Percentiles rank a stretch among this genome's conserved stretches.
phyloP scores from a whole-genome alignment of 2,329 filamentous ascomycete genomes.

The Trichoderma sp. region DNA sequence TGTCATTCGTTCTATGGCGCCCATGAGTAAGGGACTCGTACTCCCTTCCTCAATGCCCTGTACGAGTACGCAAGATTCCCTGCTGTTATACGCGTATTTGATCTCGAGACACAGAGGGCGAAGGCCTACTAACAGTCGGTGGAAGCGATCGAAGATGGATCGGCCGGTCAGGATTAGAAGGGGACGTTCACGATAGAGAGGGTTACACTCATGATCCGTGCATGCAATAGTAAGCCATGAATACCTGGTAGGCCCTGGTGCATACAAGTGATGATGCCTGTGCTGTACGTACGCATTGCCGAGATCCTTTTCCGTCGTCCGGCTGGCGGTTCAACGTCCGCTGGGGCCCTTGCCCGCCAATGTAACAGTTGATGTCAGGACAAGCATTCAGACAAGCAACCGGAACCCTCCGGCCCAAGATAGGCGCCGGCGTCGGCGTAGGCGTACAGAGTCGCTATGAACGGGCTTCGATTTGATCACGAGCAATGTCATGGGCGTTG shows the following conservation, averaged over 20 bases:
- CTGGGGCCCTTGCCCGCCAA: background rate
- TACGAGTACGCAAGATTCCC: too few relatives aligned
- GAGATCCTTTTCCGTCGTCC: background rate
- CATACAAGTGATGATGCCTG: background rate
- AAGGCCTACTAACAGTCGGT: background rate
- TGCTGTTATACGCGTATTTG: too few relatives aligned
- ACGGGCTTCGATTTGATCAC: background rate
- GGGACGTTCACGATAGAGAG: background rate
- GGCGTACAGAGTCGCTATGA: background rate
- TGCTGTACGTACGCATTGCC: too few relatives aligned
- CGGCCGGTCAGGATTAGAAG: background rate
- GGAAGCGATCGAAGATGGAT: background rate
- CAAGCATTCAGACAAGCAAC: background rate
- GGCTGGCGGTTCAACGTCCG: background rate
- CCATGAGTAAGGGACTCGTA: background rate
- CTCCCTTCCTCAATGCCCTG: background rate
- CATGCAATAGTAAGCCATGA: conserved; percentile 5
- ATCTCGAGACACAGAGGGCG: too few relatives aligned
- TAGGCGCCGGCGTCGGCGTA: too few relatives aligned
- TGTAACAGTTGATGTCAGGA: background rate
- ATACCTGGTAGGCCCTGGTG: background rate
- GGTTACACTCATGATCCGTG: background rate
- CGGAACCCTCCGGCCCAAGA: background rate
- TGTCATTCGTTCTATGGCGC: background rate
- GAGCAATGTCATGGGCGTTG: background rate